A percentile compares a stretch with the other conserved stretches of the same genome.
Conservation (phyloP, 805 yeast species). For the Grigorovia transvaalensis region DNA sequence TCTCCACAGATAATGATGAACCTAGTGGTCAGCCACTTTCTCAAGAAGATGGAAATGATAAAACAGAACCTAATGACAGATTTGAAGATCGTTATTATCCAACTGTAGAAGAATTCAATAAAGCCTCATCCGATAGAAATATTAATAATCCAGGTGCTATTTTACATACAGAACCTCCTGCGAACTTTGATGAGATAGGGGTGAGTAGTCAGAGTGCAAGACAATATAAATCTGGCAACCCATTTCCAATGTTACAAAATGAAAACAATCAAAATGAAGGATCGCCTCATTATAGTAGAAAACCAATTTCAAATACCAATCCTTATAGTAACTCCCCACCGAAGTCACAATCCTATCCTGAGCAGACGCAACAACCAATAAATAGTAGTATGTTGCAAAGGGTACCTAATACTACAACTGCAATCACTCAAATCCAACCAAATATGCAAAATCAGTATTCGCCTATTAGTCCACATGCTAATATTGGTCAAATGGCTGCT, state of each 20-base stretch:
- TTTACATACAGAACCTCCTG: neutral
- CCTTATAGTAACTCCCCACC: neutral
- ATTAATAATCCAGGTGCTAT: neutral
- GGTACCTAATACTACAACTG: neutral
- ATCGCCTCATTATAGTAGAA: neutral
- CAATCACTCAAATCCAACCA: neutral
- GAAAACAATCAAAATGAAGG: neutral
- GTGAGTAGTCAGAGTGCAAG: slow-evolving; percentile 4
- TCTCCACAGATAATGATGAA: neutral
- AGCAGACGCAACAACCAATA: no score
- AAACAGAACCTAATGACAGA: neutral
- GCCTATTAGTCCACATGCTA: neutral
- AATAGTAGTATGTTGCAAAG: no score
- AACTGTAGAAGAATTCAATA: slow-evolving; percentile 15
- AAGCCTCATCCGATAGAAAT: slow-evolving; percentile 1
- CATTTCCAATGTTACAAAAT: slow-evolving; percentile 24
- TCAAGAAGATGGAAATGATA: neutral
- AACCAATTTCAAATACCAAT: neutral
- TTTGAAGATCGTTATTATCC: slow-evolving; percentile 11
- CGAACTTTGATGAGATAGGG: neutral
- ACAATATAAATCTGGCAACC: slow-evolving; percentile 28
- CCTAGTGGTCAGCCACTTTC: neutral
- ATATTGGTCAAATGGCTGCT: neutral
- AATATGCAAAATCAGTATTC: neutral
- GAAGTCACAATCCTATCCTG: neutral